Evolutionary conservation across 2,329 filamentous ascomycete species (phyloP).

Genomic region (Podosphaera fusca): DNA sequence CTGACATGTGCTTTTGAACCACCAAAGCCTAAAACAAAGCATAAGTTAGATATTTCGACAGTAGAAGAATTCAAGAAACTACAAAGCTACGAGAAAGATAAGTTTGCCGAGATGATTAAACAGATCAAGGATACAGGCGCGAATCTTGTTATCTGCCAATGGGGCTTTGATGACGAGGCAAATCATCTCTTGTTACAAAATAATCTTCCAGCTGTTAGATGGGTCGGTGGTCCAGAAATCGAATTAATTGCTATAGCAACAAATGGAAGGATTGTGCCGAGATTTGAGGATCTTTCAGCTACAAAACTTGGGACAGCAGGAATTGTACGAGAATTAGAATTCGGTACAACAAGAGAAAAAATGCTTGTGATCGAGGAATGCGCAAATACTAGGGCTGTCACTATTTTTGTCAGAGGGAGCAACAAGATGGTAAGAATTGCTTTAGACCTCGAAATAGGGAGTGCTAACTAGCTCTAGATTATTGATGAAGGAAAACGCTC

Average conservation of each 20-base stretch:
- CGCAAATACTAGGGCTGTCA: constrained; percentile 90
- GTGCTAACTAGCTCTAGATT: constrained; percentile 33
- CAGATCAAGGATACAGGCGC: constrained; percentile 95
- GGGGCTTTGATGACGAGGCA: constrained; percentile 97
- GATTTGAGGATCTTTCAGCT: constrained; percentile 79
- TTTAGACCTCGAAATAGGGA: background rate
- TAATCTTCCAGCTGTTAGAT: constrained; percentile 81
- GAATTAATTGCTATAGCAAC: constrained; percentile 97
- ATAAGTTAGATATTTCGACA: constrained; percentile 90
- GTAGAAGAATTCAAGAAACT: constrained; percentile 98
- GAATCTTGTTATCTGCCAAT: constrained; percentile 95
- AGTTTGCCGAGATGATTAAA: constrained; percentile 96
- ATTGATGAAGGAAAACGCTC: constrained; percentile 98
- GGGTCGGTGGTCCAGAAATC: constrained; percentile 95
- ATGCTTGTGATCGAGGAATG: constrained; percentile 99
- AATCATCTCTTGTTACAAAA: constrained; percentile 96
- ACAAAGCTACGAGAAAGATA: constrained; percentile 83
- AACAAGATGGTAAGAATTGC: constrained; percentile 75
- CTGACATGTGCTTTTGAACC: constrained; percentile 96
- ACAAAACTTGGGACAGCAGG: constrained; percentile 84
- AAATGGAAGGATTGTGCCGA: constrained; percentile 88
- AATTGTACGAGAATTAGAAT: constrained; percentile 80
- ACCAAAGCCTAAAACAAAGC: constrained; percentile 98
- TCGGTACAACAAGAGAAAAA: constrained; percentile 94
- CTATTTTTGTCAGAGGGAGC: constrained; percentile 84